These are phyloP conservation scores for Plenodomus tracheiphilus DNA, from an alignment of 2,329 filamentous ascomycete genomes.

Conservation along the genomic window DNA sequence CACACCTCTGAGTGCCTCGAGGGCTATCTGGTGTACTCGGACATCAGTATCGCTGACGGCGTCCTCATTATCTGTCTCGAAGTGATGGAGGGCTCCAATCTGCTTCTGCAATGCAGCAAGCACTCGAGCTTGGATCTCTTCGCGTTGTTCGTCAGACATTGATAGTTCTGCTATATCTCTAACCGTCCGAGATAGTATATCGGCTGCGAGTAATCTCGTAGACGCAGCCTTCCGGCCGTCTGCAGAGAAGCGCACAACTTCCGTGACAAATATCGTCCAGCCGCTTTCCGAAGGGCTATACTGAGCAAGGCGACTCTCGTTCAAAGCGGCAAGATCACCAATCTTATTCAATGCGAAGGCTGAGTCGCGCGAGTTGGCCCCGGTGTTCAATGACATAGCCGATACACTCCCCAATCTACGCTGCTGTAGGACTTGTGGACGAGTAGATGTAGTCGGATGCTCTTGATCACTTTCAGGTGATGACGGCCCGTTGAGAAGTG, in stretches of 20 bases:
- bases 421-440: constrained; percentile 38
- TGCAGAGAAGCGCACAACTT: constrained; percentile 55
- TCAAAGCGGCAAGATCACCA: constrained; percentile 50
- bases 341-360: constrained; percentile 55
- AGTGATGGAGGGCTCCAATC: constrained; percentile 59
- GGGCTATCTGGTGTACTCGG: constrained; percentile 77
- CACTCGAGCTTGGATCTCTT: constrained; percentile 70
- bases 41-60: constrained; percentile 67
- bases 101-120: constrained; percentile 68
- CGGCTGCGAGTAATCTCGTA: constrained; percentile 54
- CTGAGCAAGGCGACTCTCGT: constrained; percentile 64
- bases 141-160: constrained; percentile 48
- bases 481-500: constrained; percentile 58
- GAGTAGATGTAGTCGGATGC: constrained; percentile 22
- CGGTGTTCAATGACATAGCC: constrained; percentile 44
- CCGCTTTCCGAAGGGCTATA: constrained; percentile 70
- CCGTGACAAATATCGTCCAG: constrained; percentile 69
- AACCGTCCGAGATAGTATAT: constrained; percentile 54
- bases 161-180: constrained; percentile 56
- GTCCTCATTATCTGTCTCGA: constrained; percentile 56
- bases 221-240: constrained; percentile 44
- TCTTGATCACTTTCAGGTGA: constrained; percentile 27
- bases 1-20: constrained; percentile 79
- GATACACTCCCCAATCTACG: constrained; percentile 51
- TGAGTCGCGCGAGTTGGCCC: constrained; percentile 49